A percentile compares a stretch with the other conserved stretches of the same genome.
Conservation (phyloP, 108 stramenopile genomes). For the Skeletonema tropicum region DNA sequence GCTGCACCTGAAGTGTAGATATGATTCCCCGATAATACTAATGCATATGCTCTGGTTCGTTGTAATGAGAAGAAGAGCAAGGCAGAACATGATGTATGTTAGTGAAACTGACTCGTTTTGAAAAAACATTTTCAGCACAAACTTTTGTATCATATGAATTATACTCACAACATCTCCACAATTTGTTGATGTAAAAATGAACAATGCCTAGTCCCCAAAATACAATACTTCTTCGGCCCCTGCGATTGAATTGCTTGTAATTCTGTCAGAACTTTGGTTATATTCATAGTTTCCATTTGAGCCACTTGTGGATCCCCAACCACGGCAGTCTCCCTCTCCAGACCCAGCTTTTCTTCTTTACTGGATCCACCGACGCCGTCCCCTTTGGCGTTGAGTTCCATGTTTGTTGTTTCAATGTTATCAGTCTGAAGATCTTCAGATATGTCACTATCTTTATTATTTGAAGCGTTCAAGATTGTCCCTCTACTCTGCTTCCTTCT, state of each 20-base stretch:
- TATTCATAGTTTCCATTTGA: constrained; percentile 72
- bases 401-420: neutral
- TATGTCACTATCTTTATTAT: neutral
- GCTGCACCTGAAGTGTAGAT: constrained; percentile 92
- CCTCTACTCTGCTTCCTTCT: neutral
- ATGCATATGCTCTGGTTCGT: constrained; percentile 79
- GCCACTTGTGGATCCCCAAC: constrained; percentile 76
- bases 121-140: neutral
- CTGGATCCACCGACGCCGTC: constrained; percentile 36
- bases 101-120: neutral
- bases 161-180: constrained; percentile 88
- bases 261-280: constrained; percentile 85
- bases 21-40: constrained; percentile 92
- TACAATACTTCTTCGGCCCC: constrained; percentile 92
- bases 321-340: constrained; percentile 37
- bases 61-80: constrained; percentile 1
- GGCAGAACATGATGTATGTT: constrained; percentile 1
- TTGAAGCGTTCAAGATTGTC: neutral
- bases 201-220: constrained; percentile 94
- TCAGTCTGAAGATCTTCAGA: neutral
- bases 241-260: constrained; percentile 91
- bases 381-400: neutral
- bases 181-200: constrained; percentile 95
- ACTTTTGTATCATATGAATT: neutral
- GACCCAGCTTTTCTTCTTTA: constrained; percentile 29